Percentiles rank a stretch among this genome's conserved stretches.
phyloP scores from a whole-genome alignment of 2,329 filamentous ascomycete species.

The Ophiostoma himal-ulmi region DNA sequence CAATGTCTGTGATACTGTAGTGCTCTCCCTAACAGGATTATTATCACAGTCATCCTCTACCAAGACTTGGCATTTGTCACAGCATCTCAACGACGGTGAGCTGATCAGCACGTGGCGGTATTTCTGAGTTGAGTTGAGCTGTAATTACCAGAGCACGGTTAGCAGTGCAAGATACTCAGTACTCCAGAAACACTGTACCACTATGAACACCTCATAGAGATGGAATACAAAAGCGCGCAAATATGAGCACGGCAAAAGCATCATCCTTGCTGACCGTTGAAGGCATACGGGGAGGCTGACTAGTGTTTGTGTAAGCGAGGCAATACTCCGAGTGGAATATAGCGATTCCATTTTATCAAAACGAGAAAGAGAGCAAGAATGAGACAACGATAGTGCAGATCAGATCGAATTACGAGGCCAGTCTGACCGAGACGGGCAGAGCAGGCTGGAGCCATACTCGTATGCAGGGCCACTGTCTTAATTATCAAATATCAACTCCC shows the following conservation, averaged over 20 bases:
- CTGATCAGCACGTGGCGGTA: background rate
- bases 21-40: too few relatives aligned
- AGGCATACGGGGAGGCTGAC: background rate
- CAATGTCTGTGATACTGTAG: too few relatives aligned
- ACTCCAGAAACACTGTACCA: too few relatives aligned
- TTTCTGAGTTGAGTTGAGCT: background rate
- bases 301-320: background rate
- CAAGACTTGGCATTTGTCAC: constrained; percentile 13
- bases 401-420: background rate
- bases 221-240: too few relatives aligned
- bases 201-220: too few relatives aligned
- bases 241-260: too few relatives aligned
- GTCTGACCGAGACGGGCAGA: background rate
- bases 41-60: background rate
- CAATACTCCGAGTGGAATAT: background rate
- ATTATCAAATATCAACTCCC: too few relatives aligned
- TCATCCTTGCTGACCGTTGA: background rate
- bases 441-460: too few relatives aligned
- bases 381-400: background rate
- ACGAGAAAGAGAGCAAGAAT: background rate
- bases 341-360: background rate
- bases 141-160: background rate
- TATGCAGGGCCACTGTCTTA: too few relatives aligned
- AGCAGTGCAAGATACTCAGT: too few relatives aligned
- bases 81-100: background rate